Evolutionary conservation across 371 early-diverging fungal species (phyloP), one percentile per base, ranked within the genome.

Genomic region (Apophysomyces trapeziformis): DNA sequence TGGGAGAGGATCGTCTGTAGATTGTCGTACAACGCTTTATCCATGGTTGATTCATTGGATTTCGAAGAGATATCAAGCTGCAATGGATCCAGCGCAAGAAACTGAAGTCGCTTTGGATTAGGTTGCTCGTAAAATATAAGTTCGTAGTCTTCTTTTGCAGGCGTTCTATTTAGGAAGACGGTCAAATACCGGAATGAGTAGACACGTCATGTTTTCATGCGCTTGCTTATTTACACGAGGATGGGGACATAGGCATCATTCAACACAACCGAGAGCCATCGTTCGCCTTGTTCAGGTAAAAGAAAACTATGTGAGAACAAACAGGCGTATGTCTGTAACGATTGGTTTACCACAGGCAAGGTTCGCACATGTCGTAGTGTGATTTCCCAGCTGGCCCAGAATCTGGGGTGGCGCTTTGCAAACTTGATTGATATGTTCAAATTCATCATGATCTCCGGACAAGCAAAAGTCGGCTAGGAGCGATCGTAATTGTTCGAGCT

Each of bases 81-180:
- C 7, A 94, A 71, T 2, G 92, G 90, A 45, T 90, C 82, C 1
- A 91, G 73, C 13, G 92, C 89, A 18, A 90, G 76, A 68, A 89
- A 92, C 65, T 92, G 93, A 18, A 90, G 77, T 41, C 82, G 73
- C 35, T 81, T 75, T 8, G 88, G 85, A 62, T 90, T 87, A 0
- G 90, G 89, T 37, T 85, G 88, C 36, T 85, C 77, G 68, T 87
- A 91, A 70, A 88, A 86, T 32, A 91, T 84, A 13, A 90, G 65
- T 65, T 83, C 72, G 39, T 69, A 78, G 6, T 60, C 38, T 8
- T 61, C 21, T 18, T 64, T 39, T 21, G 63, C 16, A 16, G 60
- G 21, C n/a, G 75, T 70, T 56, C 72, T 72, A 61, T 16, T n/a
- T 16, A 18, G 21, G 21, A 9, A 38, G 5, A 41, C 18, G 38